Evolutionary conservation across 176 grass and related monocot species (phyloP).

Genomic region (Triticum aestivum): DNA sequence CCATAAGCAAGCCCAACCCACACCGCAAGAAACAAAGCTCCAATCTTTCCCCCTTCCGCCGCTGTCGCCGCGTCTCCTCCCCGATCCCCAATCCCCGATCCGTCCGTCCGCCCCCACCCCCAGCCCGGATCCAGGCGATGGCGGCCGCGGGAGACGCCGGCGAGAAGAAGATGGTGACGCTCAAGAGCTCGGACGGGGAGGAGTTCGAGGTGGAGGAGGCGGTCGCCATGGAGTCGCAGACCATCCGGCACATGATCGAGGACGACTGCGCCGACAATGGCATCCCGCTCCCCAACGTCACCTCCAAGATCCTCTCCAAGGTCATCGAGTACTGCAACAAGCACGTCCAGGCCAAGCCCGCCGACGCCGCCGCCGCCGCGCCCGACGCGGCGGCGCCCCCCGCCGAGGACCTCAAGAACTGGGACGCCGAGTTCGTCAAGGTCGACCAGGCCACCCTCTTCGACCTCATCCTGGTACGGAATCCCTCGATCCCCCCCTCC

Average conservation of each 20-base stretch:
- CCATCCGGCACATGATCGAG: background rate
- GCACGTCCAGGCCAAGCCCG: slow-evolving; percentile 46
- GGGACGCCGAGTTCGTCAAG: slow-evolving; percentile 72
- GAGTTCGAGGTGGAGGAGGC: background rate
- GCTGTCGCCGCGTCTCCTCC: background rate
- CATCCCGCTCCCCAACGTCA: slow-evolving; percentile 65
- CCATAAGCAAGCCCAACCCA: too few relatives aligned
- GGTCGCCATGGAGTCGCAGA: background rate
- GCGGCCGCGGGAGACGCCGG: too few relatives aligned
- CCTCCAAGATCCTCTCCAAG: slow-evolving; percentile 64
- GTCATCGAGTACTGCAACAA: slow-evolving; percentile 79
- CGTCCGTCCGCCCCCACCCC: too few relatives aligned
- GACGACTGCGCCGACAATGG: too few relatives aligned
- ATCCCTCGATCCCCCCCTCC: too few relatives aligned
- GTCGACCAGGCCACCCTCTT: slow-evolving; percentile 72
- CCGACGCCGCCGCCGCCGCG: background rate
- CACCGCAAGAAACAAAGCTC: background rate
- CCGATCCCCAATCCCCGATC: background rate
- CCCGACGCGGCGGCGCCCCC: background rate
- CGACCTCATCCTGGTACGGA: slow-evolving; percentile 52
- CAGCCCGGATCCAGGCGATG: background rate
- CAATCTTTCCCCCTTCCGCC: background rate
- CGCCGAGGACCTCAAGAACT: slow-evolving; percentile 19
- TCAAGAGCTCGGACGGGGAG: background rate
- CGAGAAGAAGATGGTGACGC: background rate